Evolutionary conservation across 805 yeast genomes (phyloP).

Genomic region (Saturnispora hagleri): DNA sequence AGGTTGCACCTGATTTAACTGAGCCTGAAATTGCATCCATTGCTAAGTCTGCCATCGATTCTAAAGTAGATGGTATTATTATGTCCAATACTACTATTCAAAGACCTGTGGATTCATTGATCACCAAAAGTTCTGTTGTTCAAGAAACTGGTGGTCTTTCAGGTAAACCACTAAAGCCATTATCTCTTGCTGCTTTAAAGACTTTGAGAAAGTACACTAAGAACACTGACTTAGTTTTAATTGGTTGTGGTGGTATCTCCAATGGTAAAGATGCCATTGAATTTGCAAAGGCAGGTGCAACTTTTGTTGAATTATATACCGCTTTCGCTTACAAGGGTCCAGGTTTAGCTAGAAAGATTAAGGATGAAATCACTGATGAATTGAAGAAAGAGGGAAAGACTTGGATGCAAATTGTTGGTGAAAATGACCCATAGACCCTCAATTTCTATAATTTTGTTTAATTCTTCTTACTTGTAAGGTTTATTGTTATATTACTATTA

Average conservation of each 20-base stretch:
- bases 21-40: slow-evolving; percentile 75
- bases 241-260: slow-evolving; percentile 95
- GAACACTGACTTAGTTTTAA: slow-evolving; percentile 59
- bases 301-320: slow-evolving; percentile 80
- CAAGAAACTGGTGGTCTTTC: slow-evolving; percentile 79
- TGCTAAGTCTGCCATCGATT: slow-evolving; percentile 66
- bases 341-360: slow-evolving; percentile 57
- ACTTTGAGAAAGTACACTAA: slow-evolving; percentile 69
- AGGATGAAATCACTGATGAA: slow-evolving; percentile 49
- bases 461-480: not conserved
- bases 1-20: slow-evolving; percentile 87
- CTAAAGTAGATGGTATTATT: slow-evolving; percentile 84
- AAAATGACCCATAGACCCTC: slow-evolving; percentile 34
- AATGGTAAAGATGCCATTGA: slow-evolving; percentile 83
- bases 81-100: slow-evolving; percentile 87
- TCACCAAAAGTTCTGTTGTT: slow-evolving; percentile 38
- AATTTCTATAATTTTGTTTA: not conserved
- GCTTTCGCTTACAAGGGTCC: slow-evolving; percentile 92
- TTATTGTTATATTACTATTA: not conserved
- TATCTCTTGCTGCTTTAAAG: slow-evolving; percentile 61
- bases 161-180: slow-evolving; percentile 84
- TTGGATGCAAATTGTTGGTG: slow-evolving; percentile 74
- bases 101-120: slow-evolving; percentile 53
- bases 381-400: slow-evolving; percentile 66
- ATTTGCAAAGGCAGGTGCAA: slow-evolving; percentile 89